These are phyloP conservation scores for Exserohilum turcica DNA, from an alignment of 2,329 filamentous ascomycete genomes.

Conservation along the genomic window DNA sequence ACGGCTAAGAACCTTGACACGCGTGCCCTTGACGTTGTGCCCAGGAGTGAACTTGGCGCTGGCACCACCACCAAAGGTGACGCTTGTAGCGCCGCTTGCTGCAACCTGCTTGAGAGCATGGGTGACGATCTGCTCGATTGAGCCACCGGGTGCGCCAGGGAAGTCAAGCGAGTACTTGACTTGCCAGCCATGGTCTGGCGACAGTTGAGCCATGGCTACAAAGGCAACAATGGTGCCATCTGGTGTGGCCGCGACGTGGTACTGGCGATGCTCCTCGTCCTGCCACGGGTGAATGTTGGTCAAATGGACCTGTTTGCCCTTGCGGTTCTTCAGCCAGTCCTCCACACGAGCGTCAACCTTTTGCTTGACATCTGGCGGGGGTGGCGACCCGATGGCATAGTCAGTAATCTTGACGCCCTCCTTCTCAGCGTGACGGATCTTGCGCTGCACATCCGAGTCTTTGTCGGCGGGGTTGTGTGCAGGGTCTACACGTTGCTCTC, in stretches of 20 bases:
- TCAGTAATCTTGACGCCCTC: conserved; percentile 83
- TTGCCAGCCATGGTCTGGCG: conserved; percentile 84
- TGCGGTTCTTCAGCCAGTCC: conserved; percentile 80
- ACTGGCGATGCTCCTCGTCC: conserved; percentile 80
- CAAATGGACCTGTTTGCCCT: conserved; percentile 85
- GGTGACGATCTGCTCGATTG: conserved; percentile 82
- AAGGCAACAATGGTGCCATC: conserved; percentile 75
- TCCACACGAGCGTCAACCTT: conserved; percentile 74
- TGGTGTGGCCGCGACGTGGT: conserved; percentile 78
- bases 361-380: conserved; percentile 68
- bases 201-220: conserved; percentile 81
- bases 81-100: conserved; percentile 63
- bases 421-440: conserved; percentile 78
- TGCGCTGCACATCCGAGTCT: conserved; percentile 70
- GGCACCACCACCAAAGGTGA: conserved; percentile 89
- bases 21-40: conserved; percentile 78
- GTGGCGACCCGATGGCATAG: conserved; percentile 66
- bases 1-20: conserved; percentile 78
- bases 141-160: conserved; percentile 80
- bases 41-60: conserved; percentile 75
- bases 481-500: conserved; percentile 85
- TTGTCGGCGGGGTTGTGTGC: conserved; percentile 69
- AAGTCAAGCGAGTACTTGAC: conserved; percentile 97
- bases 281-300: conserved; percentile 91
- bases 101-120: conserved; percentile 68